phyloP scores from a whole-genome alignment of 1,139 yeast species.

The Kodamaea fungicola region DNA sequence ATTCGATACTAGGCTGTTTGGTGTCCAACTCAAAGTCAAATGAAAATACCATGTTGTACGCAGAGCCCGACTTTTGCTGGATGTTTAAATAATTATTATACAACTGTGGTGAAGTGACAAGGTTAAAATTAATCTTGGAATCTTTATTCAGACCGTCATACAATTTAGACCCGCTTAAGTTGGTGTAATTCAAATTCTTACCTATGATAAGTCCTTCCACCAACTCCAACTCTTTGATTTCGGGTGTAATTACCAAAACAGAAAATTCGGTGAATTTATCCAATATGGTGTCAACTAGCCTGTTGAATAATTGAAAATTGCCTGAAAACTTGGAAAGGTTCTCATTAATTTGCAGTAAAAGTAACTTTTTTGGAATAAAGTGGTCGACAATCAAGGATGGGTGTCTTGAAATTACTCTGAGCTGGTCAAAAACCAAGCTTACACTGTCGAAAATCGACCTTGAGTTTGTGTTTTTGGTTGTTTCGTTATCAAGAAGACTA shows the following conservation, averaged over 20 bases:
- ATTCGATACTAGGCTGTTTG: constrained; percentile 36
- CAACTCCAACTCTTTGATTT: constrained; percentile 64
- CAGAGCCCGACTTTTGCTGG: constrained; percentile 21
- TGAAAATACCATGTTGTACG: constrained; percentile 51
- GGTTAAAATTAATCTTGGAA: constrained; percentile 22
- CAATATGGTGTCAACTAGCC: constrained; percentile 38
- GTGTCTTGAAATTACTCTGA: constrained; percentile 53
- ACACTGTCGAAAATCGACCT: constrained; percentile 12
- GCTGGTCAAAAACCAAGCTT: constrained; percentile 45
- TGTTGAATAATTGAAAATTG: constrained; percentile 54
- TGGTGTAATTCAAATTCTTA: constrained; percentile 50
- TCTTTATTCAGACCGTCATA: constrained; percentile 36
- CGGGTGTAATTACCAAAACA: constrained; percentile 56
- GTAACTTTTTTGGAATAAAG: constrained; percentile 64
- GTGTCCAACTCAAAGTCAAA: constrained; percentile 54
- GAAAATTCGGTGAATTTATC: constrained; percentile 14
- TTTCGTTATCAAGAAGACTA: constrained; percentile 28
- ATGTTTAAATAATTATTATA: constrained; percentile 31
- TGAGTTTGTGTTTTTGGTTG: constrained; percentile 20
- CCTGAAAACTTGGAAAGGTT: constrained; percentile 53
- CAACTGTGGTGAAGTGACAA: constrained; percentile 39
- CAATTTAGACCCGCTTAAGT: constrained; percentile 59
- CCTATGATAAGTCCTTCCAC: constrained; percentile 68
- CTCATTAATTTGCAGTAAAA: constrained; percentile 62
- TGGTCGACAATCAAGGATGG: constrained; percentile 72